Evolutionary conservation across 2,329 filamentous ascomycete genomes (phyloP).

Genomic region (Cladorrhinum sp.): DNA sequence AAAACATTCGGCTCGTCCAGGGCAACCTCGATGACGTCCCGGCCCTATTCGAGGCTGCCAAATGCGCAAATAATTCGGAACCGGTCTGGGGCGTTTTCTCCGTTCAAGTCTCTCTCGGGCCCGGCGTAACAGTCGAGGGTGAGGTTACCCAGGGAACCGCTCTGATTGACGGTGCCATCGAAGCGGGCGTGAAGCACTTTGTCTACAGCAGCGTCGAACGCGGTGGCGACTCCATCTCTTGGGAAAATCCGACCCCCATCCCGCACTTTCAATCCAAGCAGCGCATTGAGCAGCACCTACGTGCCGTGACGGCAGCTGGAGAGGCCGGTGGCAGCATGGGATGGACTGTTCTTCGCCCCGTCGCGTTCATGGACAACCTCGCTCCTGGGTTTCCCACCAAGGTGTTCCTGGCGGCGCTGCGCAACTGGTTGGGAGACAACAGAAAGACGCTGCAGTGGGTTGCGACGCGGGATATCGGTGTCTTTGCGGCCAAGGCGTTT

Average conservation of each 20-base stretch:
- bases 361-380: conserved; percentile 60
- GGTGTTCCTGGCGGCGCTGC: conserved; percentile 36
- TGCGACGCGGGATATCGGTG: conserved; percentile 43
- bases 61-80: not conserved
- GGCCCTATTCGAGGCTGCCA: conserved; percentile 17
- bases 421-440: conserved; percentile 29
- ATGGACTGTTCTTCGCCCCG: conserved; percentile 61
- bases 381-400: conserved; percentile 34
- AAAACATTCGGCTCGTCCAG: conserved; percentile 35
- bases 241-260: conserved; percentile 52
- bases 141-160: conserved; percentile 52
- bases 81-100: conserved; percentile 60
- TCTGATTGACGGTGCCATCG: conserved; percentile 56
- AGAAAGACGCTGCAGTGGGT: conserved; percentile 40
- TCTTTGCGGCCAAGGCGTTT: conserved; percentile 45
- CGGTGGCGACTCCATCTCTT: conserved; percentile 49
- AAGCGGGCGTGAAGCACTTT: conserved; percentile 55
- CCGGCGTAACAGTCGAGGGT: conserved; percentile 34
- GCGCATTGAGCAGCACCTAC: conserved; percentile 59
- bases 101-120: conserved; percentile 42
- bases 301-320: conserved; percentile 35
- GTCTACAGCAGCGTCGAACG: conserved; percentile 65
- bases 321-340: conserved; percentile 38
- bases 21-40: conserved; percentile 25
- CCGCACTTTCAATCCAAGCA: conserved; percentile 63